Evolutionary conservation across 805 yeast genomes (phyloP), one percentile per base, ranked within the genome.

Genomic region (Wickerhamiella galacta): DNA sequence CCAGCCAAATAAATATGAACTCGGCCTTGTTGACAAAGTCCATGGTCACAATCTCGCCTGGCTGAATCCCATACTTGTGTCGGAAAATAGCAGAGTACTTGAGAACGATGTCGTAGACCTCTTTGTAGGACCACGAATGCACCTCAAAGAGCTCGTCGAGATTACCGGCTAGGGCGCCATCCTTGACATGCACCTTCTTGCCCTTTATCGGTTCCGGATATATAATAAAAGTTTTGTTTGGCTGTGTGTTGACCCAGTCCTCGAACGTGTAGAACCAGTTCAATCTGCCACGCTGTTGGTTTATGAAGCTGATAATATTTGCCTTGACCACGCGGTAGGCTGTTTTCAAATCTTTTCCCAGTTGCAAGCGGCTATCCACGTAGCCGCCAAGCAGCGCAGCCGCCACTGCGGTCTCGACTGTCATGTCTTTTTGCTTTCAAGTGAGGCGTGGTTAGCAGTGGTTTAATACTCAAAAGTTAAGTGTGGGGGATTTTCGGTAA

Each of bases 21-120:
- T 82, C 58, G 2, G 94, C 93, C 49, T 77, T 81, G 54, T 85
- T 85, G 47, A 79, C 75, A 48, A 71, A 76, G 46, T 75, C 75
- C 28, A 87, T 46, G 0, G 79, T 92, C 29, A 87, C 70, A 7
- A 72, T 65, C 41, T 80, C 80, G 26, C 74, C 73, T 10, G 70
- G 56, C 14, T 70, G 57, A 23, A 85, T 68, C 2, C 75, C 75
- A 45, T 72, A 74, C 36, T 75, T 71, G 39, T 65, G 53, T 30
- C 60, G 66, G 43, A 87, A 59, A 28, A 80, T 66, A 43, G 68
- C 64, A 3, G 92, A 73, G 41, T 81, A 59, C 39, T 75, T 57
- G 39, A 79, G 61, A 4, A 79, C 67, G 44, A 72, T 64, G 31
- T 70, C 73, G 48, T 76, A 73, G 27, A 79, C 53, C 54, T 83